Conservation (phyloP, 1,284 basidiomycete species). For the Apiotrichum laibachii region DNA sequence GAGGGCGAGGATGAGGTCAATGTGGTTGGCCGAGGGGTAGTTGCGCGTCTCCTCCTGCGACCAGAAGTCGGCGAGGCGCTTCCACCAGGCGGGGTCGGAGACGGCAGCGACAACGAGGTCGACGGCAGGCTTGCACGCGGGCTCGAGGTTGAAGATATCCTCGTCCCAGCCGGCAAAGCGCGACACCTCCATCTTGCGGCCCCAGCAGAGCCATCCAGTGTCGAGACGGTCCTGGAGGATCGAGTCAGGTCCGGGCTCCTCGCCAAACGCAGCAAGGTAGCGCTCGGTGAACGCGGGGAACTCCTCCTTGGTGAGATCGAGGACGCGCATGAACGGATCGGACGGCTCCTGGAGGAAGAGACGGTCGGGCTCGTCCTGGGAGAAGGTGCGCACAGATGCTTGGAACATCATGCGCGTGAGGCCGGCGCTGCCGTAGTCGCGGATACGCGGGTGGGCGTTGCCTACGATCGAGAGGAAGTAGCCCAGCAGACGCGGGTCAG, state of each 20-base stretch:
- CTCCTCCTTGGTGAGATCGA: slow-evolving; percentile 53
- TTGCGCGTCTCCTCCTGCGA: slow-evolving; percentile 49
- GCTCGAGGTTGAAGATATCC: slow-evolving; percentile 65
- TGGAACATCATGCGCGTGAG: slow-evolving; percentile 71
- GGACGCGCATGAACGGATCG: slow-evolving; percentile 65
- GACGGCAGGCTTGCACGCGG: slow-evolving; percentile 61
- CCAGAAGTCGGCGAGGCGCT: slow-evolving; percentile 43
- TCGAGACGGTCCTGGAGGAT: slow-evolving; percentile 66
- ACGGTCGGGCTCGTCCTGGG: slow-evolving; percentile 59
- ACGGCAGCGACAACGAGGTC: slow-evolving; percentile 60
- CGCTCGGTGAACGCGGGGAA: slow-evolving; percentile 56
- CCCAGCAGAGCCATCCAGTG: slow-evolving; percentile 86
- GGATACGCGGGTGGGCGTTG: slow-evolving; percentile 78
- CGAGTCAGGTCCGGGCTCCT: slow-evolving; percentile 45
- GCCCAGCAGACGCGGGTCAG: slow-evolving; percentile 62
- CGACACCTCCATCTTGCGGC: slow-evolving; percentile 68
- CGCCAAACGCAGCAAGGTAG: slow-evolving; percentile 55
- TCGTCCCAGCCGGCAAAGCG: slow-evolving; percentile 55
- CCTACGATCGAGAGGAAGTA: slow-evolving; percentile 68
- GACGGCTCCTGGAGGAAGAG: slow-evolving; percentile 76
- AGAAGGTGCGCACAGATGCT: slow-evolving; percentile 81
- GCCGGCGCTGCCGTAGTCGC: slow-evolving; percentile 67
- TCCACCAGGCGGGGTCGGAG: slow-evolving; percentile 61
- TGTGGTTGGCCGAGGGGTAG: slow-evolving; percentile 50
- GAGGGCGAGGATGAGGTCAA: slow-evolving; percentile 55